Evolutionary conservation across 23 red algal species (phyloP), one percentile per base, ranked within the genome.

Genomic region (Cyanidioschyzon merolae): DNA sequence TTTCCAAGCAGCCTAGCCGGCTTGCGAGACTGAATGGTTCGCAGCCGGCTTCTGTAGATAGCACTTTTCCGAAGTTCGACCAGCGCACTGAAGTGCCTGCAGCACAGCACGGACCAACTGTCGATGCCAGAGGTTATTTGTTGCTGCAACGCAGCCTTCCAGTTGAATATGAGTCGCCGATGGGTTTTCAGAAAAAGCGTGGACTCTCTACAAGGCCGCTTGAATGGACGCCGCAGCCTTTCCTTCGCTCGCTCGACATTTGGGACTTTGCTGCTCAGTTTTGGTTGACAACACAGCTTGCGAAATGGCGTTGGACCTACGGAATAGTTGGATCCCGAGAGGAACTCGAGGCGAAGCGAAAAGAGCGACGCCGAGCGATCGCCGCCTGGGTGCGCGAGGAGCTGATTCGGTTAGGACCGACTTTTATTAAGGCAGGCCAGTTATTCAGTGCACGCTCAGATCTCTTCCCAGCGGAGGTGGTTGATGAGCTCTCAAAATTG

Each of bases 401-500:
- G 38, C 57, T 84, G 18, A 39, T 77, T 35, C 35, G 25, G 38
- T 21, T 74, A 41, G 80, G 59, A 17, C 58, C 68, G 3, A 37
- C 68, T 1, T 75, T 84, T 51, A 41, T 76, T n/a, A 84, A 75
- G 79, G 83, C 86, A 26, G 91, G 91, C 34, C 91, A 95, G 76
- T 79, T 90, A 0, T 80, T 86, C 17, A 85, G 80, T 39, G 82
- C 88, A 38, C 77, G 87, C 37, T 79, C 87, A 29, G 88, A 91
- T 68, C 39, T 96, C 24, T 80, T 96, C 26, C 88, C 88, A 0
- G 39, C 79, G 34, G 82, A 88, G 41, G 92, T 90, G 1, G 76
- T 96, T 37, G 84, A 89, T 32, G 88, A 96, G 77, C 83, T 91
- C 21, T 75, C 57, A 3, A 76, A 80, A 17, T 68, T 96, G 57